Evolutionary conservation across 345 rosid species (phyloP).

Genomic region (Erodium maritimum): DNA sequence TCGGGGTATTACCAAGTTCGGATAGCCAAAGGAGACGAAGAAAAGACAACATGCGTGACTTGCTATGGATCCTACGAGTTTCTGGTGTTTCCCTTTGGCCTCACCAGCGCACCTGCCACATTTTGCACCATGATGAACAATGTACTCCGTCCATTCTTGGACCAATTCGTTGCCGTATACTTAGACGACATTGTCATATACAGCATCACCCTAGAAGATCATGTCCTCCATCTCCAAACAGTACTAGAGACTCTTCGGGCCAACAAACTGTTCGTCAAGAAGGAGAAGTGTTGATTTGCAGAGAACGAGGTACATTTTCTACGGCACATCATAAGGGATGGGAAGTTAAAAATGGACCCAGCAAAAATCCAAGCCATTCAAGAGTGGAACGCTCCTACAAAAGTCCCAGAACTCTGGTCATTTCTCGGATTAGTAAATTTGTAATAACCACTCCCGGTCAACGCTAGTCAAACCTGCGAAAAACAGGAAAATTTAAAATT

Average conservation of each 20-base stretch:
- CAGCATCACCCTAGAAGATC: background rate
- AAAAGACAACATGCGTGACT: too few species aligned
- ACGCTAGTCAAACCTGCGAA: too few species aligned
- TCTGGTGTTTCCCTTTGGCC: background rate
- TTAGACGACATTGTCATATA: constrained; percentile 2
- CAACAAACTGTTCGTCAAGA: too few species aligned
- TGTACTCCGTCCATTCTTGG: background rate
- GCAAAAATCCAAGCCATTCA: background rate
- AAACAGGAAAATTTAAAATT: too few species aligned
- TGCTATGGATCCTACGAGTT: too few species aligned
- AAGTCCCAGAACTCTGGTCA: background rate
- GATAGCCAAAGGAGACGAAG: constrained; percentile 6
- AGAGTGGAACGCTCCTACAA: background rate
- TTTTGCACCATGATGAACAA: constrained; percentile 1
- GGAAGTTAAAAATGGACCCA: too few species aligned
- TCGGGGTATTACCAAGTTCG: constrained; percentile 8
- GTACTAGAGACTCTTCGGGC: too few species aligned
- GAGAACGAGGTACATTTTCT: too few species aligned
- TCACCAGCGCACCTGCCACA: background rate
- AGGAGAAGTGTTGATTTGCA: too few species aligned
- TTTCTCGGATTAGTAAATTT: background rate
- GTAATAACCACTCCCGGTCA: too few species aligned
- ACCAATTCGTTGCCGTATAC: background rate
- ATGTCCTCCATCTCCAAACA: background rate
- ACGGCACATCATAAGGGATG: too few species aligned